Percentiles rank a stretch among this genome's conserved stretches.
These are phyloP conservation scores for Aeschynomene evenia DNA, from an alignment of 306 rosid genomes.

Conservation along the genomic window DNA sequence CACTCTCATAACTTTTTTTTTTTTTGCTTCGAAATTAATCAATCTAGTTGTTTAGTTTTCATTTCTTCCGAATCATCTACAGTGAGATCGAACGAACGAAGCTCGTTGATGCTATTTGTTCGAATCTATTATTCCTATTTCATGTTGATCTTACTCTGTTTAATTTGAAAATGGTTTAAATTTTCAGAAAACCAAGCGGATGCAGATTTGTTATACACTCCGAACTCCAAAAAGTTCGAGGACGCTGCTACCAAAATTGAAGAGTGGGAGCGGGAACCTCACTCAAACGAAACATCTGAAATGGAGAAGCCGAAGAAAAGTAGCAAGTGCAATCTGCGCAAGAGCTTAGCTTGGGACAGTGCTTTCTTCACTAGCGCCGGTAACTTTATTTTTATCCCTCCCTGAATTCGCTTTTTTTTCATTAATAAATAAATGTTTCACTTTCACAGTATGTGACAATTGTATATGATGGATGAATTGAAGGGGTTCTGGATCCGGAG, in stretches of 20 bases:
- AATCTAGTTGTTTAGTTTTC: neutral
- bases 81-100: neutral
- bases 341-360: conserved; percentile 95
- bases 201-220: conserved; percentile 39
- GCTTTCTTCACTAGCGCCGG: conserved; percentile 97
- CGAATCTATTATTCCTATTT: neutral
- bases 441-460: neutral
- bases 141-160: neutral
- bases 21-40: neutral
- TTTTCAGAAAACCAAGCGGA: conserved; percentile 50
- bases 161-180: neutral
- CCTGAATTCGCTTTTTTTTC: neutral
- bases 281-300: conserved; percentile 45
- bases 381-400: conserved; percentile 23
- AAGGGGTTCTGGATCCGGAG: conserved; percentile 89
- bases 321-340: conserved; percentile 80
- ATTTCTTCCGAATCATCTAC: neutral
- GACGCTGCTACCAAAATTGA: conserved; percentile 42
- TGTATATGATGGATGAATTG: conserved; percentile 12
- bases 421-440: neutral
- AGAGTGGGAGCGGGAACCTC: conserved; percentile 49
- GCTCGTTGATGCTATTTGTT: neutral
- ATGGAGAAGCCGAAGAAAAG: conserved; percentile 44
- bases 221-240: conserved; percentile 47
- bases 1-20: neutral